Percentiles rank a stretch among this genome's conserved stretches.
phyloP scores from a whole-genome alignment of 2,329 filamentous ascomycete genomes.

The Beauveria medogensis region DNA sequence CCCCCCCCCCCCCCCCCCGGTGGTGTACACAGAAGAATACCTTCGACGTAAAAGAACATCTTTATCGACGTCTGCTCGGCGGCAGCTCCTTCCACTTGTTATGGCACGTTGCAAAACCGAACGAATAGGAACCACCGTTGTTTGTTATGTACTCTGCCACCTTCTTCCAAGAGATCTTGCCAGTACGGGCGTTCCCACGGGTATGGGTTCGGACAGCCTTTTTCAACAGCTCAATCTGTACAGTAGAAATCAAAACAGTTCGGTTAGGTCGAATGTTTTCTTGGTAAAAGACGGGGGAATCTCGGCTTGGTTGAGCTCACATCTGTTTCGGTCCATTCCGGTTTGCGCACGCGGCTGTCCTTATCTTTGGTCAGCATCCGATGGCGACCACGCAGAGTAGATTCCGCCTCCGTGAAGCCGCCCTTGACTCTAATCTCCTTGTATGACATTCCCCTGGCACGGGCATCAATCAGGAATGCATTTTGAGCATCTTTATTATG shows the following conservation, averaged over 20 bases:
- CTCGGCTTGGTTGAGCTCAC: conserved; percentile 39
- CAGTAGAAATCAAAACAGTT: not conserved
- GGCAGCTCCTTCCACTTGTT: conserved; percentile 46
- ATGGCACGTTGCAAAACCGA: conserved; percentile 50
- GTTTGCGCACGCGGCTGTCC: conserved; percentile 54
- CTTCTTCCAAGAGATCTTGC: conserved; percentile 47
- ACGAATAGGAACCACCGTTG: conserved; percentile 48
- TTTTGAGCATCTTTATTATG: not conserved
- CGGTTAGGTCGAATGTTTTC: not conserved
- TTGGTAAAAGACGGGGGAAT: not conserved
- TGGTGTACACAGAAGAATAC: not conserved
- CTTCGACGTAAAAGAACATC: not conserved
- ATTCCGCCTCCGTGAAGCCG: conserved; percentile 56
- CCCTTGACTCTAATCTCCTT: conserved; percentile 51
- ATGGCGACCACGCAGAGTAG: conserved; percentile 62
- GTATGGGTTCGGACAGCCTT: conserved; percentile 28
- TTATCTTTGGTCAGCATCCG: conserved; percentile 57
- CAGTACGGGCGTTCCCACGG: conserved; percentile 20
- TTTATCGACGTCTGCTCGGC: not conserved
- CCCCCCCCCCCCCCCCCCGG: not conserved
- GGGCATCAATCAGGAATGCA: conserved; percentile 43
- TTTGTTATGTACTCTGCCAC: conserved; percentile 45
- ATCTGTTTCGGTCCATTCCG: conserved; percentile 54
- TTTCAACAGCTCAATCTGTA: conserved; percentile 36
- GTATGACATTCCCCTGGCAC: conserved; percentile 53